Evolutionary conservation across 306 rosid genomes (phyloP).

Genomic region (Quercus bicolor): DNA sequence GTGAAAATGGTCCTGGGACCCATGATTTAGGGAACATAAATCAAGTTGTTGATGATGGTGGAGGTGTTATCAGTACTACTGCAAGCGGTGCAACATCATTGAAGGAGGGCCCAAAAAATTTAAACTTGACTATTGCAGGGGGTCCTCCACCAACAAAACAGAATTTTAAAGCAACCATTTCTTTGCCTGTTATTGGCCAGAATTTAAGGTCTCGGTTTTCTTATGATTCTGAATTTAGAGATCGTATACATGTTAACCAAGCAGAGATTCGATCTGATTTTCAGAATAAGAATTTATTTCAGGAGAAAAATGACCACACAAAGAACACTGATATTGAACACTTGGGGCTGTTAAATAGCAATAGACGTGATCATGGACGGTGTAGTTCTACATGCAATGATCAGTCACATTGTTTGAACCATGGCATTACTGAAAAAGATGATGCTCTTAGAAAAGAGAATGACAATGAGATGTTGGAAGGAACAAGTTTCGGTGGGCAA

Average conservation of each 20-base stretch:
- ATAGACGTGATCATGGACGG: neutral
- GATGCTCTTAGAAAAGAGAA: conserved; percentile 11
- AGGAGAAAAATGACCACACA: conserved; percentile 29
- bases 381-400: conserved; percentile 2
- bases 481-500: neutral
- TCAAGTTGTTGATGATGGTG: conserved; percentile 31
- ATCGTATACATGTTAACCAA: conserved; percentile 25
- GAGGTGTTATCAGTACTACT: conserved; percentile 20
- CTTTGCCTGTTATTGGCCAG: conserved; percentile 79
- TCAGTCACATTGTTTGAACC: neutral
- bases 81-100: conserved; percentile 41
- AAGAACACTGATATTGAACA: conserved; percentile 18
- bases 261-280: conserved; percentile 30
- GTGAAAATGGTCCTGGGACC: conserved; percentile 34
- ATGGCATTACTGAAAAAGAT: neutral
- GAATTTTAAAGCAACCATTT: conserved; percentile 77
- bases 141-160: conserved; percentile 94
- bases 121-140: conserved; percentile 89
- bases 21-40: conserved; percentile 24
- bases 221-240: conserved; percentile 46
- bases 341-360: neutral
- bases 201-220: conserved; percentile 76
- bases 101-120: conserved; percentile 40
- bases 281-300: conserved; percentile 24
- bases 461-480: conserved; percentile 1